Evolutionary conservation across 352 stramenopile species (phyloP).

Genomic region (Pilasporangium apinafurcum): DNA sequence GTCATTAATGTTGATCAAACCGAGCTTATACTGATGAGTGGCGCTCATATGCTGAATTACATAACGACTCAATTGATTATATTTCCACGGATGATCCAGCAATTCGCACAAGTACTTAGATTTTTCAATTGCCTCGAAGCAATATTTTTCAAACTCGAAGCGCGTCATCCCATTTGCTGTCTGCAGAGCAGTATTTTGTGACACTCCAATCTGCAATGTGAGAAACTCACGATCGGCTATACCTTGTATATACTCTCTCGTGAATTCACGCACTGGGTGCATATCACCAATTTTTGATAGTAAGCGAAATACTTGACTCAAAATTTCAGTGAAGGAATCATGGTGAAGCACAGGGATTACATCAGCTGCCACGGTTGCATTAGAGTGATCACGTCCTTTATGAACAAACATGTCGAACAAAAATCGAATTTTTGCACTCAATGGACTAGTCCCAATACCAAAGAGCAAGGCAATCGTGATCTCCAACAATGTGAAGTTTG

Average conservation of each 20-base stretch:
- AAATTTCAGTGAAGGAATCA: constrained; percentile 39
- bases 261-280: constrained; percentile 23
- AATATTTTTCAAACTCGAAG: constrained; percentile 74
- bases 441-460: constrained; percentile 25
- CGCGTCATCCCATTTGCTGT: constrained; percentile 72
- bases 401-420: constrained; percentile 64
- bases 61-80: constrained; percentile 73
- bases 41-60: constrained; percentile 83
- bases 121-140: constrained; percentile 31
- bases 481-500: constrained; percentile 25
- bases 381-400: not conserved
- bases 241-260: constrained; percentile 27
- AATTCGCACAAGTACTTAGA: constrained; percentile 71
- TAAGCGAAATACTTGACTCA: constrained; percentile 45
- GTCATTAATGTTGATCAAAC: constrained; percentile 84
- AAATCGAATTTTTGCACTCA: constrained; percentile 68
- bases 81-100: constrained; percentile 62
- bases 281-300: constrained; percentile 54
- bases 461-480: constrained; percentile 47
- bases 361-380: not conserved
- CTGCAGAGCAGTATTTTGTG: too few species aligned
- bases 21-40: constrained; percentile 84
- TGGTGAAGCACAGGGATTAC: constrained; percentile 30
- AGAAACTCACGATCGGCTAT: constrained; percentile 61
- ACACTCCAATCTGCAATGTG: constrained; percentile 42